Evolutionary conservation across 2,329 filamentous ascomycete genomes (phyloP), one percentile per base, ranked within the genome.

Genomic region (Ophiostoma pallidulum): DNA sequence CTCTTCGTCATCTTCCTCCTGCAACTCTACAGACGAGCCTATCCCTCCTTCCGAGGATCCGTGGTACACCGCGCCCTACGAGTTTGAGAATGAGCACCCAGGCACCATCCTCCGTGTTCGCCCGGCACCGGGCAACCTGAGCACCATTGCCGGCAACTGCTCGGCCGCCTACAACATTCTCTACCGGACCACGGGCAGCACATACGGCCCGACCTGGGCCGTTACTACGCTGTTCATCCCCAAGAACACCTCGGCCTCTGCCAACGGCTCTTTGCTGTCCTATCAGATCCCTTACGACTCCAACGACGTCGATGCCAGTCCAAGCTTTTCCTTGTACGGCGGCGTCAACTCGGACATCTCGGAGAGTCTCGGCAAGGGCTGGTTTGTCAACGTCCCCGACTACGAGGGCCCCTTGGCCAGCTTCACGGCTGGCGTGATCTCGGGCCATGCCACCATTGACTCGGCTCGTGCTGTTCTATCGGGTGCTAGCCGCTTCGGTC

Each of bases 361-460:
- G 8, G 45, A 58, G 2, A 64, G 64, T 2, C 64, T 74, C 0
- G 59, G 60, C 16, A 54, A 60, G 53, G 70, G 70, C 20, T 73
- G 68, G 66, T 62, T 62, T 19, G 68, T 74, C 24, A 66, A 53
- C 14, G 61, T 69, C 8, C 67, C 70, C 1, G 71, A 74, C 52
- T 69, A 64, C 50, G 66, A 72, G 45, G 67, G 67, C 2, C 65
- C 65, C 1, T 55, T 60, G 14, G 68, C 69, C 1, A 62, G 65
- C 8, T 74, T 71, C 56, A 61, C 64, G 0, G 66, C 65, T 1
- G 68, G 68, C 10, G 59, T 64, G 4, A 58, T 64, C 39, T 62
- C 64, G 1, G 71, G 69, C 2, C 65, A 73, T 40, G 66, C 66
- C 0, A 67, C 65, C 9, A 56, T 72, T 10, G 66, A 74, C 54